Percentiles rank a stretch among this genome's conserved stretches.
phyloP scores from a whole-genome alignment of 192 early-diverging fungal species.

The Pilaira anomala region DNA sequence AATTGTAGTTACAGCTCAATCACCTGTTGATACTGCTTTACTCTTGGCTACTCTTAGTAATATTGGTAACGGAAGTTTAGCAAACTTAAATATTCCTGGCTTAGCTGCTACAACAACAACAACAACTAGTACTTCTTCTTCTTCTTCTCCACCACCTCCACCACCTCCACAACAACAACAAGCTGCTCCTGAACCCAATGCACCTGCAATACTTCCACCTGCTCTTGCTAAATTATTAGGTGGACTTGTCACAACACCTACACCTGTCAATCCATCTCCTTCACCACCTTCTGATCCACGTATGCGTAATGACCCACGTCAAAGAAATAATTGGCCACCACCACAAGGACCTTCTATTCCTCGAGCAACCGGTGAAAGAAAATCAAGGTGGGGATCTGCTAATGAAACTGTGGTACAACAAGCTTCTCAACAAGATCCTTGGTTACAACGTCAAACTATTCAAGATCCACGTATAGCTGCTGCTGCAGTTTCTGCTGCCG shows the following conservation, averaged over 20 bases:
- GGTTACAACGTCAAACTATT: slow-evolving; percentile 2
- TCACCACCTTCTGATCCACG: slow-evolving; percentile 13
- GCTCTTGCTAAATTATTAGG: slow-evolving; percentile 17
- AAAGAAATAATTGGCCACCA: slow-evolving; percentile 9
- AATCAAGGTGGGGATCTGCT: slow-evolving; percentile 5
- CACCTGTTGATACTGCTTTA: slow-evolving; percentile 18
- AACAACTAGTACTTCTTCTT: neutral
- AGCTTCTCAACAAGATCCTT: slow-evolving; percentile 10
- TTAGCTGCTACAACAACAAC: neutral
- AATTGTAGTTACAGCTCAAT: neutral
- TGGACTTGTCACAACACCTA: slow-evolving; percentile 4
- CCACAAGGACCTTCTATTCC: slow-evolving; percentile 13
- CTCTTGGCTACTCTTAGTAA: slow-evolving; percentile 13
- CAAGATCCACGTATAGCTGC: neutral
- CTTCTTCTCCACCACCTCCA: neutral
- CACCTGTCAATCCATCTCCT: neutral
- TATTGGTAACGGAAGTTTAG: slow-evolving; percentile 17
- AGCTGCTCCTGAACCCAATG: neutral
- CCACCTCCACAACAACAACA: neutral
- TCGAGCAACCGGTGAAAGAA: neutral
- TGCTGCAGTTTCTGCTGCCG: too few species aligned
- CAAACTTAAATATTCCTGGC: slow-evolving; percentile 9
- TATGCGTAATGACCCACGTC: slow-evolving; percentile 6
- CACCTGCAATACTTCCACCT: slow-evolving; percentile 6
- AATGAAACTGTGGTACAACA: neutral